Percentiles rank a stretch among this genome's conserved stretches.
Conservation (phyloP, 2,329 filamentous ascomycete genomes). For the Colletotrichum costaricense region DNA sequence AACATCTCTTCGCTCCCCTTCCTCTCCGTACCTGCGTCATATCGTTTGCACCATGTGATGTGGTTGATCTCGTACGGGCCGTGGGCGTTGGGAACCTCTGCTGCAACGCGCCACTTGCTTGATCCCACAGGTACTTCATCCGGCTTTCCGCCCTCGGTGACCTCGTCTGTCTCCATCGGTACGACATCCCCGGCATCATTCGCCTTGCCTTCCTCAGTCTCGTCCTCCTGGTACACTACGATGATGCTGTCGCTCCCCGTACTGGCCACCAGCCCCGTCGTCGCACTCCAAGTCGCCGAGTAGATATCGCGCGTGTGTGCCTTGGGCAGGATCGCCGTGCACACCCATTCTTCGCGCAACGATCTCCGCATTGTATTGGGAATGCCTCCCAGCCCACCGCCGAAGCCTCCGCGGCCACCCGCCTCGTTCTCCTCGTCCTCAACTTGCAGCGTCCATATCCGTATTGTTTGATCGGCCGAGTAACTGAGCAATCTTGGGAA, state of each 20-base stretch:
- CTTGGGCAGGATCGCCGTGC: slow-evolving; percentile 79
- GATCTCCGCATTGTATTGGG: slow-evolving; percentile 90
- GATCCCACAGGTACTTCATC: background rate
- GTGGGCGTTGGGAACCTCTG: slow-evolving; percentile 79
- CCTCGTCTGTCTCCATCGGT: background rate
- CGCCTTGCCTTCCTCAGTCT: slow-evolving; percentile 3
- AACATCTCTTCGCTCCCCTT: slow-evolving; percentile 81
- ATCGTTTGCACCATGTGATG: slow-evolving; percentile 85
- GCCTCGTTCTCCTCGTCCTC: slow-evolving; percentile 57
- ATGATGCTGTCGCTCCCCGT: slow-evolving; percentile 88
- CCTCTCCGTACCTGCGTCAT: slow-evolving; percentile 70
- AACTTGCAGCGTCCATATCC: slow-evolving; percentile 78
- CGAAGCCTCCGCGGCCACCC: slow-evolving; percentile 41
- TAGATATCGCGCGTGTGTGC: slow-evolving; percentile 87
- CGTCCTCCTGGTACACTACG: slow-evolving; percentile 78
- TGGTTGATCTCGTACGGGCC: slow-evolving; percentile 97
- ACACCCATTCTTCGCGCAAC: slow-evolving; percentile 85
- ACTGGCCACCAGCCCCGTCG: slow-evolving; percentile 83
- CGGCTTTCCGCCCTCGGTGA: slow-evolving; percentile 34
- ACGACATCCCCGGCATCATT: background rate
- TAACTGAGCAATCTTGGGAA: slow-evolving; percentile 80
- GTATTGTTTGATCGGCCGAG: slow-evolving; percentile 84
- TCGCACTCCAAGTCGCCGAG: slow-evolving; percentile 83
- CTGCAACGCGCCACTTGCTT: slow-evolving; percentile 76
- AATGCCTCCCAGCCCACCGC: slow-evolving; percentile 67